phyloP scores from a whole-genome alignment of 1,139 yeast species.

The Hyphopichia burtonii region DNA sequence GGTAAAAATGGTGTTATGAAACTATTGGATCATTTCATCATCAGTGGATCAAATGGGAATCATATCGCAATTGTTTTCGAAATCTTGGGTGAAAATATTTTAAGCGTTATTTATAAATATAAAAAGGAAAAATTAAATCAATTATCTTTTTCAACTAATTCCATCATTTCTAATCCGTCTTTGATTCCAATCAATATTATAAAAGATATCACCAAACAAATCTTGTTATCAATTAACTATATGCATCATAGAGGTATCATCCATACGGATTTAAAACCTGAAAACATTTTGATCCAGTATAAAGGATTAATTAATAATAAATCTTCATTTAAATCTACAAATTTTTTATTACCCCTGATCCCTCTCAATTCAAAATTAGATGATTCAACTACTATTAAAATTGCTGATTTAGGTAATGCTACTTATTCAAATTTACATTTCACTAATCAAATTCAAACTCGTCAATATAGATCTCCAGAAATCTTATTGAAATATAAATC shows the following conservation, averaged over 20 bases:
- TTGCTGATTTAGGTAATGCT: constrained; percentile 87
- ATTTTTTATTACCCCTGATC: constrained; percentile 1
- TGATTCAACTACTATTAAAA: constrained; percentile 38
- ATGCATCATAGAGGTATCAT: constrained; percentile 44
- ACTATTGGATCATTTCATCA: constrained; percentile 39
- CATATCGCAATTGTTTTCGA: constrained; percentile 48
- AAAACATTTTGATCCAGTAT: constrained; percentile 32
- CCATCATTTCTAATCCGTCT: constrained; percentile 1
- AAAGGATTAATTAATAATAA: constrained; percentile 20
- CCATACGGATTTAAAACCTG: constrained; percentile 48
- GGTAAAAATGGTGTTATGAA: constrained; percentile 43
- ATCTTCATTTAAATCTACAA: neutral
- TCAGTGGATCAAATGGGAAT: constrained; percentile 41
- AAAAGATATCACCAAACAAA: constrained; percentile 38
- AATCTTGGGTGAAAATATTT: constrained; percentile 40
- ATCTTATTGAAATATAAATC: constrained; percentile 59
- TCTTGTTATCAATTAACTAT: constrained; percentile 38
- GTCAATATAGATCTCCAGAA: constrained; percentile 86
- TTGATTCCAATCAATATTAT: constrained; percentile 30
- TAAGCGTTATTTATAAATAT: constrained; percentile 38
- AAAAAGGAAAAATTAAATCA: constrained; percentile 11
- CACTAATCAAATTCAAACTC: constrained; percentile 81
- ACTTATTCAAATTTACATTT: constrained; percentile 73
- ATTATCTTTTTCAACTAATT: neutral
- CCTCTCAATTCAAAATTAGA: constrained; percentile 3